Percentiles rank a stretch among this genome's conserved stretches.
phyloP scores from a whole-genome alignment of 164 flowering plant genomes.

The Platanus orientalis region DNA sequence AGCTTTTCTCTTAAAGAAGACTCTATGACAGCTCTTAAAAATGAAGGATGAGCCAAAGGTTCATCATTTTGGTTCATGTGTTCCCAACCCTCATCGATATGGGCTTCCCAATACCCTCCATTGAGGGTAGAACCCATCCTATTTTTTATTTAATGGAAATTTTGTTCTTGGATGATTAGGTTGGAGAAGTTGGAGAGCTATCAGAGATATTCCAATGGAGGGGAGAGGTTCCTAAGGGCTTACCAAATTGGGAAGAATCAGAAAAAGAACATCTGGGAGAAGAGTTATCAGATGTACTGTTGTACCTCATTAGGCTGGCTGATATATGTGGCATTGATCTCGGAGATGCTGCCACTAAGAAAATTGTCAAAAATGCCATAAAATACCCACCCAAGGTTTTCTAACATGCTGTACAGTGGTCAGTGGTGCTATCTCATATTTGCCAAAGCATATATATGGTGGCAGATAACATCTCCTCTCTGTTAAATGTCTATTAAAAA shows the following conservation, averaged over 20 bases:
- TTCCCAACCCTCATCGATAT: too few relatives aligned
- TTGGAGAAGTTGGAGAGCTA: constrained; percentile 30
- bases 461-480: too few relatives aligned
- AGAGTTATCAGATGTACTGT: constrained; percentile 61
- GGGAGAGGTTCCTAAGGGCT: constrained; percentile 38
- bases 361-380: constrained; percentile 48
- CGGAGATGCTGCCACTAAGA: constrained; percentile 51
- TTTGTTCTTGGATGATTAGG: constrained; percentile 8
- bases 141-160: too few relatives aligned
- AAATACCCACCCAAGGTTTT: constrained; percentile 40
- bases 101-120: too few relatives aligned
- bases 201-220: constrained; percentile 32
- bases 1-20: too few relatives aligned
- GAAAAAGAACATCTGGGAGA: constrained; percentile 66
- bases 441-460: too few relatives aligned
- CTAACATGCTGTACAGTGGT: background rate
- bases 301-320: constrained; percentile 55
- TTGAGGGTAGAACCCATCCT: too few relatives aligned
- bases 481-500: too few relatives aligned
- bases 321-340: constrained; percentile 69
- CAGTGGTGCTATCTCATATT: too few relatives aligned
- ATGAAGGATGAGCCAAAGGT: too few relatives aligned
- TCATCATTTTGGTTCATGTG: too few relatives aligned
- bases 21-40: too few relatives aligned
- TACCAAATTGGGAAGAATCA: constrained; percentile 57